Evolutionary conservation across 495 filamentous ascomycete genomes (phyloP).

Genomic region (Melanomma pulvis-pyrius): DNA sequence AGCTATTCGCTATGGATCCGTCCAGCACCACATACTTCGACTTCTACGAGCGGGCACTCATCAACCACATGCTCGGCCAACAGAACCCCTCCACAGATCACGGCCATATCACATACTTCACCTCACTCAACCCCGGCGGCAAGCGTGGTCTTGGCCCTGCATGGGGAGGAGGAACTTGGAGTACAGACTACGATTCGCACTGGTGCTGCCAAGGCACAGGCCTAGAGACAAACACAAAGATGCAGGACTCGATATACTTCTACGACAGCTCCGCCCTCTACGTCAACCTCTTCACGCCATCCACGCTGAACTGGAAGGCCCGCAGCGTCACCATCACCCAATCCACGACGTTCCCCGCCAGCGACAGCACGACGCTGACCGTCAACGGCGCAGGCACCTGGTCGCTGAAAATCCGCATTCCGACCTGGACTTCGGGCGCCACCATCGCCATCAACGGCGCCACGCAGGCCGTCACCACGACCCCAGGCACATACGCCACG

Average conservation of each 20-base stretch:
- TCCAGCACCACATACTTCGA: constrained; percentile 45
- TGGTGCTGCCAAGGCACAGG: constrained; percentile 47
- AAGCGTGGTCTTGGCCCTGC: constrained; percentile 36
- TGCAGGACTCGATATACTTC: constrained; percentile 44
- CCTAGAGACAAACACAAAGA: constrained; percentile 45
- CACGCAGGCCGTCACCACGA: constrained; percentile 15
- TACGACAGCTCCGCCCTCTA: constrained; percentile 41
- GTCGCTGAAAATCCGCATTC: constrained; percentile 43
- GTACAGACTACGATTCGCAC: constrained; percentile 42
- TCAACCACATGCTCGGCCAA: constrained; percentile 47
- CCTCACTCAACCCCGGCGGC: constrained; percentile 44
- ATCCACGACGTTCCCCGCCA: constrained; percentile 39
- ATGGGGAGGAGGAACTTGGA: constrained; percentile 44
- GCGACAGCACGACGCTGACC: constrained; percentile 40
- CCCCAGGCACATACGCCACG: constrained; percentile 40
- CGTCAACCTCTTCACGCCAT: constrained; percentile 47
- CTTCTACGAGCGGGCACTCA: constrained; percentile 47
- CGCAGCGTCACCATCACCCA: constrained; percentile 40
- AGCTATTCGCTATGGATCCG: constrained; percentile 42
- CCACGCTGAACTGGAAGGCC: constrained; percentile 42
- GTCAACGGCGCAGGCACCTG: constrained; percentile 35
- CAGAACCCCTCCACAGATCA: constrained; percentile 43
- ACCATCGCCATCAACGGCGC: constrained; percentile 42
- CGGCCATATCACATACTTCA: constrained; percentile 50
- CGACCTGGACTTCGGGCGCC: constrained; percentile 42